These are phyloP conservation scores for Coemansia sp. DNA, from an alignment of 192 early-diverging fungal genomes.

Conservation along the genomic window DNA sequence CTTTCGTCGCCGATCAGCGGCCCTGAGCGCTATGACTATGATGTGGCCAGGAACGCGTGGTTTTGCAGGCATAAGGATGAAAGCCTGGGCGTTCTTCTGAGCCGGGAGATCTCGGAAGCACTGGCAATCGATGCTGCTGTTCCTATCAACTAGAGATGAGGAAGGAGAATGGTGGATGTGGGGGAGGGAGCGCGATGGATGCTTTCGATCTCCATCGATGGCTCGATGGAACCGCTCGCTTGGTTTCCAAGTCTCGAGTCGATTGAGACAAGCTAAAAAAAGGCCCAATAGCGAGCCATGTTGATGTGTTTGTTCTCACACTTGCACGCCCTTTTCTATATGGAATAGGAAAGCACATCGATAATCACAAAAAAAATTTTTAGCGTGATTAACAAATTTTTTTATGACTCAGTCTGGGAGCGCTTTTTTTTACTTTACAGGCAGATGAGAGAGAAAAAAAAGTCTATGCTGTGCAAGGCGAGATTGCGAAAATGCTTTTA, in stretches of 20 bases:
- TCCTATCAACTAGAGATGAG: slow-evolving; percentile 32
- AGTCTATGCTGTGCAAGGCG: background rate
- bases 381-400: background rate
- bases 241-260: no score
- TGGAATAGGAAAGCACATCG: no score
- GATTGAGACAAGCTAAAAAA: no score
- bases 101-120: slow-evolving; percentile 61
- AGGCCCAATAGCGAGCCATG: no score
- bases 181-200: background rate
- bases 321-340: no score
- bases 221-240: background rate
- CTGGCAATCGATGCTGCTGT: slow-evolving; percentile 50
- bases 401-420: background rate
- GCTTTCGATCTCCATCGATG: background rate
- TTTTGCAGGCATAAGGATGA: slow-evolving; percentile 71
- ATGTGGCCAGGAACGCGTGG: slow-evolving; percentile 60
- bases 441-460: background rate
- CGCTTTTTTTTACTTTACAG: background rate
- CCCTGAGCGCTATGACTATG: slow-evolving; percentile 83
- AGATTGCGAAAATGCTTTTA: background rate
- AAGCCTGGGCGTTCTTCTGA: slow-evolving; percentile 65
- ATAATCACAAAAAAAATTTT: background rate
- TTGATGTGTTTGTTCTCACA: no score
- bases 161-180: no score
- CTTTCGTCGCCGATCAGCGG: slow-evolving; percentile 88